Conservation (phyloP, 768 basidiomycete genomes). For the Heimioporus sp. region DNA sequence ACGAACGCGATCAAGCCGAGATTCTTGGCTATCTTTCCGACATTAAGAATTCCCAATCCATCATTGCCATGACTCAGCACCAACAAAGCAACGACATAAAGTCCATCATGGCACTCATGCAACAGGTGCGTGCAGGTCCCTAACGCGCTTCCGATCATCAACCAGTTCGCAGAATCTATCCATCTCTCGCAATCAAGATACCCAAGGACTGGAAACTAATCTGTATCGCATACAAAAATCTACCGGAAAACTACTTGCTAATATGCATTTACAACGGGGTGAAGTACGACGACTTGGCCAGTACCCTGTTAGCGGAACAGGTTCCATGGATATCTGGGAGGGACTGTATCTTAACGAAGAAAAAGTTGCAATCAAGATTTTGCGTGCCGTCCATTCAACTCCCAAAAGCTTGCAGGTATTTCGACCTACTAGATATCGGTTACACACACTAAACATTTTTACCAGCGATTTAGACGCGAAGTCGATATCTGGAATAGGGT, state of each 20-base stretch:
- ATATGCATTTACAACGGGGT: slow-evolving; percentile 48
- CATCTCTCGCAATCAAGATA: slow-evolving; percentile 18
- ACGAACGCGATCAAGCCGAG: slow-evolving; percentile 42
- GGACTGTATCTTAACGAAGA: slow-evolving; percentile 52
- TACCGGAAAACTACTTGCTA: slow-evolving; percentile 47
- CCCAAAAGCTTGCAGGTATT: slow-evolving; percentile 44
- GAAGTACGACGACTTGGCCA: slow-evolving; percentile 50
- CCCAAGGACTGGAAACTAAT: slow-evolving; percentile 46
- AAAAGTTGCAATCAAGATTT: slow-evolving; percentile 56
- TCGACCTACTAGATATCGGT: background rate
- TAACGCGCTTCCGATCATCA: background rate
- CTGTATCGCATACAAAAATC: slow-evolving; percentile 48
- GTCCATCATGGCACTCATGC: slow-evolving; percentile 49
- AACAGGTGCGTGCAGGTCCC: slow-evolving; percentile 34
- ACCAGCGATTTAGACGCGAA: slow-evolving; percentile 51
- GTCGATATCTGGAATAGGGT: slow-evolving; percentile 53
- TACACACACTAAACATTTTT: background rate
- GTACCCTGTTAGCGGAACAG: slow-evolving; percentile 50
- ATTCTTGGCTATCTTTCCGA: slow-evolving; percentile 43
- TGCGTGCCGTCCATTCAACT: slow-evolving; percentile 49
- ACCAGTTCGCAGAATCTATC: slow-evolving; percentile 24
- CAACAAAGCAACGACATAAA: slow-evolving; percentile 36
- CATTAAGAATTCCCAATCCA: slow-evolving; percentile 39
- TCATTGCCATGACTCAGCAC: slow-evolving; percentile 33
- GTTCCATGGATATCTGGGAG: slow-evolving; percentile 55